Conservation (phyloP, 331 rosid genomes). For the Cydonia oblonga region DNA sequence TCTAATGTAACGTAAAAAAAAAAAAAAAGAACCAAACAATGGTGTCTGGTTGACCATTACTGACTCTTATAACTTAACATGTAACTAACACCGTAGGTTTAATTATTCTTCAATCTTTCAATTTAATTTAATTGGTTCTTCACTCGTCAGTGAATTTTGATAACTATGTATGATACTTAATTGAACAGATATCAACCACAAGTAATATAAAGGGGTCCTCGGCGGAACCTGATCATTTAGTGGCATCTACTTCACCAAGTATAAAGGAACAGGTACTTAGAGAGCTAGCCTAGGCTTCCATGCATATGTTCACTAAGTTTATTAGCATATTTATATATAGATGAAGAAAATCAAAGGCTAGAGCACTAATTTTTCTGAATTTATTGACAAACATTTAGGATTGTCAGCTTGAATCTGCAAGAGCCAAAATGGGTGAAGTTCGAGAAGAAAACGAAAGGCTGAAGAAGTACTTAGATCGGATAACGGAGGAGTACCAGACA, state of each 20-base stretch:
- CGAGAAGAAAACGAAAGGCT: conserved; percentile 67
- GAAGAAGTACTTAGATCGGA: conserved; percentile 39
- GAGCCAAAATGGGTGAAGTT: conserved; percentile 58
- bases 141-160: neutral
- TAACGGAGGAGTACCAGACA: conserved; percentile 51
- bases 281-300: neutral
- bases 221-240: conserved; percentile 22
- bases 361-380: neutral
- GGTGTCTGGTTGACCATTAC: neutral
- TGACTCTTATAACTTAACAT: neutral
- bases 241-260: conserved; percentile 22
- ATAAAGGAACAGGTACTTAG: conserved; percentile 40
- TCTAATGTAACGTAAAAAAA: no score
- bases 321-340: no score
- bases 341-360: neutral
- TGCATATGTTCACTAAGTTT: neutral
- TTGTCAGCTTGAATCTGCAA: conserved; percentile 47
- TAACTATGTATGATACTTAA: neutral
- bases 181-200: conserved; percentile 24
- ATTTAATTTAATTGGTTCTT: no score
- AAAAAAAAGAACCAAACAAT: neutral
- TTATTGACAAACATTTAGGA: conserved; percentile 2
- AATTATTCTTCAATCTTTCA: neutral
- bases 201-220: conserved; percentile 18
- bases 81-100: neutral